Conservation (phyloP, 345 rosid species). For the Carallia brachiata region DNA sequence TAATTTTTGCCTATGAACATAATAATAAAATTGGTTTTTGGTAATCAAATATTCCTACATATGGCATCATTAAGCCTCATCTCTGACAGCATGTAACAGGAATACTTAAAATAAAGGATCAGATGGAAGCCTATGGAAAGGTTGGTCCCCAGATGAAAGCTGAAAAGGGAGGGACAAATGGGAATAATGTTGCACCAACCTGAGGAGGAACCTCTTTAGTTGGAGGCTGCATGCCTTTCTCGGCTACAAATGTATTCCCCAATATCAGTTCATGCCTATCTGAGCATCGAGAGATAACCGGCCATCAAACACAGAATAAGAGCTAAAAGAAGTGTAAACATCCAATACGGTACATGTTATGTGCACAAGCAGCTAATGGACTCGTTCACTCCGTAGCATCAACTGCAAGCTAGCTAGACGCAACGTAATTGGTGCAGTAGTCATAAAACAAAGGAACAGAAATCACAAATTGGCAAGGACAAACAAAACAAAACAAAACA, state of each 20-base stretch:
- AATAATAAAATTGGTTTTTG: no score
- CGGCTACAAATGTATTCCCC: constrained; percentile 74
- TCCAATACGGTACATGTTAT: no score
- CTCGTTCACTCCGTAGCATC: not conserved
- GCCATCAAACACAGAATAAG: not conserved
- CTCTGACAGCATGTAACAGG: no score
- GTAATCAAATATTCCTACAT: no score
- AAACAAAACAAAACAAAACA: not conserved
- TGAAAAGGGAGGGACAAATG: not conserved
- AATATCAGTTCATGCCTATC: constrained; percentile 80
- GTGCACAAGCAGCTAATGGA: no score
- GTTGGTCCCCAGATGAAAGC: no score
- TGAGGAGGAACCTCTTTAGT: constrained; percentile 76
- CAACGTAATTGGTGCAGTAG: no score
- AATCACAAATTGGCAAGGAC: not conserved
- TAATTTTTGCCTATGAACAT: no score
- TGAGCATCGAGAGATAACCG: constrained; percentile 34
- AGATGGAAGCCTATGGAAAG: no score
- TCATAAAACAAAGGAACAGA: not conserved
- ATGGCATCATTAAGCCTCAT: no score
- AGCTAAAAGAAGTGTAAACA: no score
- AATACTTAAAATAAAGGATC: no score
- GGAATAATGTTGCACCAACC: constrained; percentile 38
- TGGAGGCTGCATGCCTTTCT: constrained; percentile 56
- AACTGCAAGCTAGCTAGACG: not conserved